phyloP scores from a whole-genome alignment of 768 basidiomycete species.

The Lactarius hengduanensis region DNA sequence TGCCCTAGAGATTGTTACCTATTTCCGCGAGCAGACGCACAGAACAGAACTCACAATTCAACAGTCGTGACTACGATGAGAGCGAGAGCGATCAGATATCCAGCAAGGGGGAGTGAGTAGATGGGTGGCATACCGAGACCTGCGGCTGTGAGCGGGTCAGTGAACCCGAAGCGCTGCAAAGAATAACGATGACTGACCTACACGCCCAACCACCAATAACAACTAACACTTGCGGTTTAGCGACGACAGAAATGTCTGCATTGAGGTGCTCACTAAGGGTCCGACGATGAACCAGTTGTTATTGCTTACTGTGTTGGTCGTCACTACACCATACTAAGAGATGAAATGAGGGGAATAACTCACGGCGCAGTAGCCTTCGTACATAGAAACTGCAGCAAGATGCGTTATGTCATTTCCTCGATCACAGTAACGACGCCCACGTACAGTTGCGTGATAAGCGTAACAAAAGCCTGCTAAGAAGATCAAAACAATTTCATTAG shows the following conservation, averaged over 20 bases:
- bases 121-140: conserved; percentile 21
- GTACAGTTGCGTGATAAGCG: conserved; percentile 24
- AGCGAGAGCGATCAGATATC: not conserved
- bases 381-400: conserved; percentile 21
- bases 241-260: not conserved
- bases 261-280: conserved; percentile 16
- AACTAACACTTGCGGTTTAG: conserved; percentile 14
- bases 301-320: conserved; percentile 26
- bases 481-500: not conserved
- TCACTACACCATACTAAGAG: conserved; percentile 5
- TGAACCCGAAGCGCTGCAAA: not conserved
- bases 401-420: not conserved
- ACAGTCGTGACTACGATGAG: conserved; percentile 17
- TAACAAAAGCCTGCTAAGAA: conserved; percentile 15
- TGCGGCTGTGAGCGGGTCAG: conserved; percentile 17
- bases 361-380: conserved; percentile 21
- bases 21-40: not conserved
- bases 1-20: conserved; percentile 8
- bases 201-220: conserved; percentile 13
- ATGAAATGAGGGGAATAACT: not conserved
- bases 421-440: conserved; percentile 1
- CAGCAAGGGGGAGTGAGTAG: not conserved
- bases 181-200: conserved; percentile 17
- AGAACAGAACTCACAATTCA: conserved; percentile 16
- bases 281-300: conserved; percentile 23